Percentiles rank a stretch among this genome's conserved stretches.
Evolutionary conservation across 2,329 filamentous ascomycete species (phyloP).

Genomic region (Fusarium avenaceum): DNA sequence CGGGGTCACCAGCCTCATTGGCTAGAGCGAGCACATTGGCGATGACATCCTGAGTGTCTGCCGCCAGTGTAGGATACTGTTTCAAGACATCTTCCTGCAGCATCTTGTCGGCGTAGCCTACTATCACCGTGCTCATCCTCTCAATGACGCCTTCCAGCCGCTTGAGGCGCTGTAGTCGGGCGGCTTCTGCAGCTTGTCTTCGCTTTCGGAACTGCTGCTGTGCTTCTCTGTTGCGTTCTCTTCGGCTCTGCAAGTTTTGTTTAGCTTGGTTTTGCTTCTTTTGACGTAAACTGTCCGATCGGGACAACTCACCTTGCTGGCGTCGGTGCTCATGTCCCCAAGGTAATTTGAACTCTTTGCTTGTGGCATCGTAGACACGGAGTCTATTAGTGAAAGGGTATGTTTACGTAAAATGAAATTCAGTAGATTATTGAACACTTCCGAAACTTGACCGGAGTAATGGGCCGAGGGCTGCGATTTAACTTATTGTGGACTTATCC

Average conservation of each 20-base stretch:
- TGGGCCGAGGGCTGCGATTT: not conserved
- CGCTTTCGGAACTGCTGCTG: constrained; percentile 27
- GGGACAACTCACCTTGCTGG: constrained; percentile 7
- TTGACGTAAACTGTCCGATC: not conserved
- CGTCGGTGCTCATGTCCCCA: not conserved
- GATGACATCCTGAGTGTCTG: constrained; percentile 11
- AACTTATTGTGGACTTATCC: not conserved
- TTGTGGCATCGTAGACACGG: not conserved
- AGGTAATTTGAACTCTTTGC: constrained; percentile 1
- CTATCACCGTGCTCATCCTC: constrained; percentile 20
- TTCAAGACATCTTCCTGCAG: constrained; percentile 8
- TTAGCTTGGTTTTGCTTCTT: not conserved
- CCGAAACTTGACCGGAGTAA: not conserved
- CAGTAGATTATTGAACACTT: not conserved
- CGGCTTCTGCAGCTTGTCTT: constrained; percentile 12
- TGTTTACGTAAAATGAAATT: constrained; percentile 1
- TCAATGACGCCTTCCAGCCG: constrained; percentile 17
- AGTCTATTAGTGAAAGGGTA: not conserved
- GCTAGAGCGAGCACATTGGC: constrained; percentile 6
- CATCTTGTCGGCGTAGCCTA: constrained; percentile 22
- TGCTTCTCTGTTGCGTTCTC: constrained; percentile 28
- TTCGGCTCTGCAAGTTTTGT: constrained; percentile 6
- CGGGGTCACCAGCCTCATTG: constrained; percentile 13
- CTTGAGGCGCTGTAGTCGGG: constrained; percentile 8
- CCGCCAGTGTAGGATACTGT: constrained; percentile 5